These are phyloP conservation scores for Trichoderma harzianum DNA, from an alignment of 2,329 filamentous ascomycete genomes.

Conservation along the genomic window DNA sequence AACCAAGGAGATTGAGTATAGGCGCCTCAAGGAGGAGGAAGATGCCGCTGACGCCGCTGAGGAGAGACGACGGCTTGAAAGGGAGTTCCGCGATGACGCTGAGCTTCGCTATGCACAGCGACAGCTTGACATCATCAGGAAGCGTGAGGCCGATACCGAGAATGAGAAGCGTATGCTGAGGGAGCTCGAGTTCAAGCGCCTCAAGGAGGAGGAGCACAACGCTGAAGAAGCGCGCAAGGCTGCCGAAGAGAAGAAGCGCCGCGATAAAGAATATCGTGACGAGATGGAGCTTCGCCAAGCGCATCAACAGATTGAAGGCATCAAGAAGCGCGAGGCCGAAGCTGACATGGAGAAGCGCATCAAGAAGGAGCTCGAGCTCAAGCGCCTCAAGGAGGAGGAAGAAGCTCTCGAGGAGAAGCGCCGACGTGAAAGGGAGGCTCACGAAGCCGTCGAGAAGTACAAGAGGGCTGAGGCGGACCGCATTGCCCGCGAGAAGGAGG, in stretches of 20 bases:
- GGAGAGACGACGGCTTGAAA: neutral
- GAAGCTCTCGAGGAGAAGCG: slow-evolving; percentile 29
- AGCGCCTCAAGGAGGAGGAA: slow-evolving; percentile 44
- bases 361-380: slow-evolving; percentile 49
- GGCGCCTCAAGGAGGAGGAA: neutral
- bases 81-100: neutral
- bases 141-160: neutral
- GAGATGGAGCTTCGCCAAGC: slow-evolving; percentile 49
- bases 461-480: slow-evolving; percentile 49
- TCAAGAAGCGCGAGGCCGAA: slow-evolving; percentile 43
- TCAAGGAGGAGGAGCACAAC: neutral
- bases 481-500: slow-evolving; percentile 43
- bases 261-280: slow-evolving; percentile 42
- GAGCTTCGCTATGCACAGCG: neutral
- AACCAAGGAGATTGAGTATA: slow-evolving; percentile 33
- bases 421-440: slow-evolving; percentile 5
- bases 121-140: neutral
- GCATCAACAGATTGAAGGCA: slow-evolving; percentile 47
- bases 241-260: slow-evolving; percentile 30
- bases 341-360: slow-evolving; percentile 49
- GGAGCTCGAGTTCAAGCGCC: slow-evolving; percentile 29
- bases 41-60: slow-evolving; percentile 16
- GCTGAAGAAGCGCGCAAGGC: neutral
- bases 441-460: slow-evolving; percentile 45
- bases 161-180: slow-evolving; percentile 22